Evolutionary conservation across 306 rosid species (phyloP), one percentile per base, ranked within the genome.

Genomic region (Lotus japonicus): DNA sequence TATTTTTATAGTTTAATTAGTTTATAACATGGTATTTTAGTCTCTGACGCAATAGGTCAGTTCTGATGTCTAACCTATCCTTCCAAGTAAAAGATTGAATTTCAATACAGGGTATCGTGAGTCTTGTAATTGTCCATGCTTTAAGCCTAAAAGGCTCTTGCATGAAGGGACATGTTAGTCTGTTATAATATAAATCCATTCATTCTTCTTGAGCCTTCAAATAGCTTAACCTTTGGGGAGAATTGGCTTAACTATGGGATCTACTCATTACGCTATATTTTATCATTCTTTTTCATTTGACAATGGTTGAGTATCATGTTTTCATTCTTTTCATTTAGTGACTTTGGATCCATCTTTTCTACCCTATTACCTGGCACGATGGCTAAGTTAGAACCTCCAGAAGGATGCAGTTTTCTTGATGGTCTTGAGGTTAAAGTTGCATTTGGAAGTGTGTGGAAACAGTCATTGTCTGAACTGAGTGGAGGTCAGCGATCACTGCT

Each of bases 361-460:
- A 94, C 97, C 15, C 81, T 94, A 67, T 80, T 94, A 60, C 98
- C 97, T 13, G 98, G 97, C 75, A 86, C 98, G 53, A 88, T 78
- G 94, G 96, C 97, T 23, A 90, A 94, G 83, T 81, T 94, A 73
- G 96, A 90, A 71, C 98, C 98, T 80, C 92, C 95, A 51, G 98
- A 94, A 82, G 98, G 98, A 56, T 61, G 90, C 74, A 90, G 80
- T 77, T 94, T 94, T 79, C 87, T 94, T 60, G 98, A 94, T 72
- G 98, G 98, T 43, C 97, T 94, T 59, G 98, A 94, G 86, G 98
- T 94, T 68, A 87, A 89, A 36, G 98, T 94, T 67, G 98, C 97
- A 68, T 94, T 94, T 85, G 98, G 98, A 58, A 69, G 92, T 73
- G 97, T 90, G 58, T 94, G 98, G 98, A 94, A 90, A 81, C 98